phyloP scores from a whole-genome alignment of 2,329 filamentous ascomycete genomes.

The Calonectria montana region DNA sequence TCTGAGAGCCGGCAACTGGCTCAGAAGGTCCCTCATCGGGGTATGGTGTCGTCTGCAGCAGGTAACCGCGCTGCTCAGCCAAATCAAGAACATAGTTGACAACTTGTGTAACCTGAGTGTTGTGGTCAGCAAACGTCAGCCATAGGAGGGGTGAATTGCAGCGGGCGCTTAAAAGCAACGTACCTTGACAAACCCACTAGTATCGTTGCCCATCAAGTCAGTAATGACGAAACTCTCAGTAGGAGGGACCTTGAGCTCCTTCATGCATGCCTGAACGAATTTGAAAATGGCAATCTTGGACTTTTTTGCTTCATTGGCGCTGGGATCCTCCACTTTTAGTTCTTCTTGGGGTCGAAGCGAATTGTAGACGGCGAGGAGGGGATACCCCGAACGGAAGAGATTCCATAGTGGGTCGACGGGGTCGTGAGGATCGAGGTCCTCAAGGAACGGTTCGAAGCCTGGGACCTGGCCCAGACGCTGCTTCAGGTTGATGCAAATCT shows the following conservation, averaged over 20 bases:
- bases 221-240: conserved; percentile 91
- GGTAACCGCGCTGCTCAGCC: conserved; percentile 80
- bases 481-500: conserved; percentile 90
- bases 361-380: conserved; percentile 91
- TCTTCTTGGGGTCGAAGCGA: conserved; percentile 77
- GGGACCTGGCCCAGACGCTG: conserved; percentile 86
- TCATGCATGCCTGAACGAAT: conserved; percentile 90
- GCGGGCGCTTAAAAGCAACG: conserved; percentile 30
- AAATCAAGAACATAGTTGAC: conserved; percentile 93
- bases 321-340: conserved; percentile 74
- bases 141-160: background rate
- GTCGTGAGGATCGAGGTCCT: conserved; percentile 75
- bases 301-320: conserved; percentile 75
- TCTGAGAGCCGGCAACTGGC: conserved; percentile 68
- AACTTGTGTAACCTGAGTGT: conserved; percentile 78
- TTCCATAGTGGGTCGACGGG: conserved; percentile 94
- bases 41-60: conserved; percentile 71
- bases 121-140: conserved; percentile 5
- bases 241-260: conserved; percentile 81
- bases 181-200: conserved; percentile 96
- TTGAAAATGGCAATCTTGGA: conserved; percentile 91
- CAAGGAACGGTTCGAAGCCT: conserved; percentile 80
- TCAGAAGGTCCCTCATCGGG: conserved; percentile 64
- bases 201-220: conserved; percentile 93
- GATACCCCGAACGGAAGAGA: conserved; percentile 84